Evolutionary conservation across 2,329 filamentous ascomycete genomes (phyloP).

Genomic region (Aspergillus sp.): DNA sequence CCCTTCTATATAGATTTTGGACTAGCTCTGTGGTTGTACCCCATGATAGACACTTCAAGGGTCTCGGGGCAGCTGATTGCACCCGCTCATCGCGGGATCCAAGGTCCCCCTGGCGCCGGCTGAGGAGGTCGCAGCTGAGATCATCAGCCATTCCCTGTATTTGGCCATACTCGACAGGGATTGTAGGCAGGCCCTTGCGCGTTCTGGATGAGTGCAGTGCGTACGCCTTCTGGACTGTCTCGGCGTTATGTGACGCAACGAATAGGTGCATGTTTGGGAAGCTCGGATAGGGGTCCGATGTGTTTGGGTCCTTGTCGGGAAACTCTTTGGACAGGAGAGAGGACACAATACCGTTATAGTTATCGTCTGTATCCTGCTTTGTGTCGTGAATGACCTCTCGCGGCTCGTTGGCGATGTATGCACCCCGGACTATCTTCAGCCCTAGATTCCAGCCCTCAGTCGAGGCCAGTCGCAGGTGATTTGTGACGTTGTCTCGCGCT

Average conservation of each 20-base stretch:
- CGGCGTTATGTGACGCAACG: constrained; percentile 55
- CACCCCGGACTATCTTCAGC: constrained; percentile 48
- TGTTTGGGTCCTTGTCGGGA: constrained; percentile 18
- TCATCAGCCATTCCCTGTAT: constrained; percentile 91
- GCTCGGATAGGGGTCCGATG: background rate
- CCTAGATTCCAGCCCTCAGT: constrained; percentile 44
- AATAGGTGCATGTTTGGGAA: constrained; percentile 45
- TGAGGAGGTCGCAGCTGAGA: constrained; percentile 57
- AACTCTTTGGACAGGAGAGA: constrained; percentile 46
- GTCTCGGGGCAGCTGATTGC: constrained; percentile 31
- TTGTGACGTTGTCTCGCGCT: constrained; percentile 32
- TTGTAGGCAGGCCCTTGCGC: constrained; percentile 36
- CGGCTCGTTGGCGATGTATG: constrained; percentile 46
- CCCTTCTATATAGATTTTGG: constrained; percentile 58
- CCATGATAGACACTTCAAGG: constrained; percentile 57
- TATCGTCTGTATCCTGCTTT: constrained; percentile 39
- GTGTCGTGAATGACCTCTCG: constrained; percentile 39
- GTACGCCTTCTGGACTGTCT: constrained; percentile 48
- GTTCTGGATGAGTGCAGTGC: constrained; percentile 37
- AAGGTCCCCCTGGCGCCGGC: constrained; percentile 24
- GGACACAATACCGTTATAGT: constrained; percentile 53
- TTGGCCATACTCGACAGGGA: constrained; percentile 63
- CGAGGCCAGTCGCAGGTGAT: constrained; percentile 40
- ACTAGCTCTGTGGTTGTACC: constrained; percentile 55
- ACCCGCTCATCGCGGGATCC: constrained; percentile 15